A percentile compares a stretch with the other conserved stretches of the same genome.
These are phyloP conservation scores for Neostapfia colusana DNA, from an alignment of 176 grass and related monocot species.

Conservation along the genomic window DNA sequence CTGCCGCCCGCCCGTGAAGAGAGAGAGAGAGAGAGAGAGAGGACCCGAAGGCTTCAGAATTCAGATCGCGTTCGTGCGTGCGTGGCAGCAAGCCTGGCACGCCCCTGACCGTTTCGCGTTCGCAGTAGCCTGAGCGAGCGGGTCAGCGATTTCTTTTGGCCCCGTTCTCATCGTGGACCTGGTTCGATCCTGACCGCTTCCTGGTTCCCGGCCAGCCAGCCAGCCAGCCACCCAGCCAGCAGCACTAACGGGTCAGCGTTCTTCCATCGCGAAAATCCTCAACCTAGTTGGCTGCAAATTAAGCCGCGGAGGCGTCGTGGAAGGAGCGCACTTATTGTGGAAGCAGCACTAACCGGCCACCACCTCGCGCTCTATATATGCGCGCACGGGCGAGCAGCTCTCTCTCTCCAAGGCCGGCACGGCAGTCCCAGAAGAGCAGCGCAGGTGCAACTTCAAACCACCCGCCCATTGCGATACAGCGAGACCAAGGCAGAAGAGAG, in stretches of 20 bases:
- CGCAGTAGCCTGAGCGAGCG: not conserved
- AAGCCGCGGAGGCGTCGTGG: not conserved
- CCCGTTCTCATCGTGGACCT: not conserved
- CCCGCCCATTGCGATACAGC: not conserved
- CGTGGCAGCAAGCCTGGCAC: not conserved
- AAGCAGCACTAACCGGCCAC: no score
- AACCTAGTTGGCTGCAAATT: not conserved
- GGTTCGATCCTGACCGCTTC: conserved; percentile 33
- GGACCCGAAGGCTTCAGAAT: not conserved
- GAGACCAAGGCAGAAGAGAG: no score
- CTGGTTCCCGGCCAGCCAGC: not conserved
- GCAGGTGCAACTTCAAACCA: not conserved
- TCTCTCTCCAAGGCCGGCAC: not conserved
- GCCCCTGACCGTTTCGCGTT: conserved; percentile 13
- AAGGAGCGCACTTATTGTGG: not conserved
- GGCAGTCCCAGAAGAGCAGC: not conserved
- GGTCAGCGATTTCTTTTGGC: not conserved
- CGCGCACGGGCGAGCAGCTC: not conserved
- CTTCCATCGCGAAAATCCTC: conserved; percentile 13
- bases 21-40: no score
- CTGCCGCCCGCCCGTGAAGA: conserved; percentile 13
- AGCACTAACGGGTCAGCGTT: conserved; percentile 24
- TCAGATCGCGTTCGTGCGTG: not conserved
- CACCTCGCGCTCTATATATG: conserved; percentile 22
- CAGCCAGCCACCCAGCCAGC: no score